phyloP scores from a whole-genome alignment of 2,329 filamentous ascomycete genomes.

The Alternaria hordeiaustralica region DNA sequence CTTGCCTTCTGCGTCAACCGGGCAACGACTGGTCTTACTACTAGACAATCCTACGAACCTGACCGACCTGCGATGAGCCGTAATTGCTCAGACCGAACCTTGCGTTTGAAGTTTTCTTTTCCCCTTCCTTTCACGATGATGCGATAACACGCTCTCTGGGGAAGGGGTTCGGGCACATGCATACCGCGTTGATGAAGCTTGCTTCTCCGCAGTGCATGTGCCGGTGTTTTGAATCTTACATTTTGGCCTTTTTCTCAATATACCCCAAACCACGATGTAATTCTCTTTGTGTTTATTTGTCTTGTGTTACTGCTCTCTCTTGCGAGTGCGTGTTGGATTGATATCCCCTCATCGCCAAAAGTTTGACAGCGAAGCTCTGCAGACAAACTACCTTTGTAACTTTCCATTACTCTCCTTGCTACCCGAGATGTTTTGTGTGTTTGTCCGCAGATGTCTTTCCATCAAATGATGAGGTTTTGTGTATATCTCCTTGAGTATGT shows the following conservation, averaged over 20 bases:
- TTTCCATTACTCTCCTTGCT: conserved; percentile 2
- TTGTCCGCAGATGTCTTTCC: conserved; percentile 18
- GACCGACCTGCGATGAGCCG: conserved; percentile 47
- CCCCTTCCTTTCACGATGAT: conserved; percentile 34
- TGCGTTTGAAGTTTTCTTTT: conserved; percentile 46
- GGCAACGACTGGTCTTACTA: conserved; percentile 16
- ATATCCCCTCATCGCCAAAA: conserved; percentile 44
- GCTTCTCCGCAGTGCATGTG: conserved; percentile 38
- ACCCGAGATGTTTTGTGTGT: conserved; percentile 2
- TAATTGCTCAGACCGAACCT: conserved; percentile 53
- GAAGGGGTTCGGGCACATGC: conserved; percentile 31
- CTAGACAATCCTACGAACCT: conserved; percentile 20
- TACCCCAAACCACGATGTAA: conserved; percentile 28
- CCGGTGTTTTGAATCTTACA: conserved; percentile 45
- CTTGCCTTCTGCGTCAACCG: conserved; percentile 53
- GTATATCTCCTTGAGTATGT: conserved; percentile 49
- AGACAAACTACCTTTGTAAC: background rate
- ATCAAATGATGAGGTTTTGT: conserved; percentile 36
- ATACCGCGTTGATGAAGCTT: conserved; percentile 48
- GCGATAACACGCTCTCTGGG: conserved; percentile 45
- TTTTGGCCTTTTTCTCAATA: conserved; percentile 24
- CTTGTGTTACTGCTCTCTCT: conserved; percentile 47
- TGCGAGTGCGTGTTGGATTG: conserved; percentile 42
- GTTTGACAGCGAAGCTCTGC: conserved; percentile 20
- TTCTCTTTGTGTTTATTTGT: conserved; percentile 43